Percentiles rank a stretch among this genome's conserved stretches.
Evolutionary conservation across 1,284 basidiomycete genomes (phyloP).

Genomic region (Malassezia obtusa): DNA sequence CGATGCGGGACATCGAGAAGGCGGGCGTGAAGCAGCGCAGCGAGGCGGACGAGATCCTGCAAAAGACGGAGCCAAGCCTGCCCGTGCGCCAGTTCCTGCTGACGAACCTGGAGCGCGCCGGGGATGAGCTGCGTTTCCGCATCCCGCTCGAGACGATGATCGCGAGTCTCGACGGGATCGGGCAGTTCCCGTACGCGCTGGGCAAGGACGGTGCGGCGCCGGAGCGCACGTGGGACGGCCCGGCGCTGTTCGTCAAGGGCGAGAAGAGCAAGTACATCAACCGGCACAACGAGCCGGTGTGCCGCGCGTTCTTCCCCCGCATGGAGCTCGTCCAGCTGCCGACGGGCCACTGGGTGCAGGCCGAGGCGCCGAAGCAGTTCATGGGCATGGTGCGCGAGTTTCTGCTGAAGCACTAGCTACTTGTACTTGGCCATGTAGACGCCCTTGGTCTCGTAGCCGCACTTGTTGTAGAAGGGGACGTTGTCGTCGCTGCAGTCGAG

Average conservation of each 20-base stretch:
- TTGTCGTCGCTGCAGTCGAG: slow-evolving; percentile 86
- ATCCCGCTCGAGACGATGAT: slow-evolving; percentile 63
- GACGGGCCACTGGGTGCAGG: slow-evolving; percentile 50
- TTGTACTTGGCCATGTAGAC: slow-evolving; percentile 43
- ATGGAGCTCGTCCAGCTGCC: slow-evolving; percentile 49
- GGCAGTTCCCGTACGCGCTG: slow-evolving; percentile 60
- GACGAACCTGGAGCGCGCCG: slow-evolving; percentile 58
- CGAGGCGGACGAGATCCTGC: slow-evolving; percentile 60
- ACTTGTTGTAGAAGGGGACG: slow-evolving; percentile 96
- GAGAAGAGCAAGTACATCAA: slow-evolving; percentile 61
- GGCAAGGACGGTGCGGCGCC: slow-evolving; percentile 3
- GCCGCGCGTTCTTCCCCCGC: slow-evolving; percentile 61
- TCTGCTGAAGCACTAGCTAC: slow-evolving; percentile 10
- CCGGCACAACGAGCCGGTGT: slow-evolving; percentile 56
- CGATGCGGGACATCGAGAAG: slow-evolving; percentile 61
- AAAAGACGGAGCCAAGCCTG: slow-evolving; percentile 58
- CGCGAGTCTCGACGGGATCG: slow-evolving; percentile 59
- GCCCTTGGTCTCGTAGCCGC: slow-evolving; percentile 55
- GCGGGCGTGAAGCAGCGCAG: slow-evolving; percentile 56
- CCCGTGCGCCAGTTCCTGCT: slow-evolving; percentile 66
- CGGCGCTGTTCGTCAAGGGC: slow-evolving; percentile 68
- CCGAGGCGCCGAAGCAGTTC: slow-evolving; percentile 49
- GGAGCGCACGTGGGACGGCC: slow-evolving; percentile 54
- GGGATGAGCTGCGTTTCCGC: slow-evolving; percentile 54
- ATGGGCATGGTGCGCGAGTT: slow-evolving; percentile 43